Conservation (phyloP, 495 filamentous ascomycete genomes). For the Neurospora sp. region DNA sequence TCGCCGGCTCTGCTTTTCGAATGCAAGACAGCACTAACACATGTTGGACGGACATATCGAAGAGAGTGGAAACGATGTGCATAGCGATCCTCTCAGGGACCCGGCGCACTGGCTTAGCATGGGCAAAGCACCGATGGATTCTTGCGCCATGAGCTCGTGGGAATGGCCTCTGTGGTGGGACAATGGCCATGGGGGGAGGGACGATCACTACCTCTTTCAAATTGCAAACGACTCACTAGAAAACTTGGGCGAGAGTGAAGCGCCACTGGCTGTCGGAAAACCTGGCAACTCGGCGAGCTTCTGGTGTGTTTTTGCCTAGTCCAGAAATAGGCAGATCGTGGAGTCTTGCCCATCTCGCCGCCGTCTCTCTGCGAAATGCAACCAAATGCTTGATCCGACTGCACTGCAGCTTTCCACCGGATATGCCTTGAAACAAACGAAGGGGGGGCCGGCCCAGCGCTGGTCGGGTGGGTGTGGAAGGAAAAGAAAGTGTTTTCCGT, state of each 20-base stretch:
- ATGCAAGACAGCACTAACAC: not conserved
- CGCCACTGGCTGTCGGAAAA: not conserved
- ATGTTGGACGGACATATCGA: not conserved
- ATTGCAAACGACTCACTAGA: not conserved
- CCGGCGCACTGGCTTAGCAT: not conserved
- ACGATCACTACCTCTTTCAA: not conserved
- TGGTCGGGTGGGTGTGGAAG: too few species aligned
- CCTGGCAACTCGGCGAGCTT: not conserved
- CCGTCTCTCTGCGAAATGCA: too few species aligned
- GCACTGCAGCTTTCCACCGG: not conserved
- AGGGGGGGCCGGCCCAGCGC: not conserved
- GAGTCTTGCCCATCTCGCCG: not conserved
- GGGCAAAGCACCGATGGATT: not conserved
- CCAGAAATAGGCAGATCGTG: not conserved
- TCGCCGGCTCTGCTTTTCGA: not conserved
- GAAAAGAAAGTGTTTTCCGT: not conserved
- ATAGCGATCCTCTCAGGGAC: not conserved
- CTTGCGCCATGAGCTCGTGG: not conserved
- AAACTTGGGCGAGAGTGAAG: not conserved
- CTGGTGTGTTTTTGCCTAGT: not conserved
- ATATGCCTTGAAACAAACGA: not conserved
- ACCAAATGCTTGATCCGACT: not conserved
- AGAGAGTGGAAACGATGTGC: not conserved
- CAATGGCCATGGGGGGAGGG: not conserved
- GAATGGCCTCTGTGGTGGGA: not conserved